A percentile compares a stretch with the other conserved stretches of the same genome.
Conservation (phyloP, 179 eudicot species). For the Monotropa hypopitys region DNA sequence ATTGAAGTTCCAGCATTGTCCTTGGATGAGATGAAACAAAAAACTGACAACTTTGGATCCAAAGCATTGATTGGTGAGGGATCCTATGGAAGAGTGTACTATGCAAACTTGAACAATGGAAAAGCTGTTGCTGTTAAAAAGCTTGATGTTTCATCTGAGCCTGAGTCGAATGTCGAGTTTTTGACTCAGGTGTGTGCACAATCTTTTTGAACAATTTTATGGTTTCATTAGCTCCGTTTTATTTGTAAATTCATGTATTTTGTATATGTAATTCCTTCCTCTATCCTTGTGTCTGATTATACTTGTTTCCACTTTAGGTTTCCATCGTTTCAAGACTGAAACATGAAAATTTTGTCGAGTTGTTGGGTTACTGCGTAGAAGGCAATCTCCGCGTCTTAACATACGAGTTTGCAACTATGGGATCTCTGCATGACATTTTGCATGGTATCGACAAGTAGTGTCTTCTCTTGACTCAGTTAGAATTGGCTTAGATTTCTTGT, state of each 20-base stretch:
- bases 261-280: background rate
- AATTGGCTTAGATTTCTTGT: background rate
- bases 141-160: constrained; percentile 32
- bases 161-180: constrained; percentile 32
- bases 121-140: constrained; percentile 38
- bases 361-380: constrained; percentile 37
- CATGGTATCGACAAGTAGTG: constrained; percentile 19
- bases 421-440: constrained; percentile 38
- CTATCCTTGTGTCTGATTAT: background rate
- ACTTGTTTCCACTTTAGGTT: constrained; percentile 16
- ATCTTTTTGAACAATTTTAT: background rate
- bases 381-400: constrained; percentile 30
- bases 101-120: constrained; percentile 23
- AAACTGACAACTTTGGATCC: constrained; percentile 38
- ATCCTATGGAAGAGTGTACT: constrained; percentile 44
- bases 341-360: constrained; percentile 35
- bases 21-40: constrained; percentile 31
- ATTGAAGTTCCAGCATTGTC: constrained; percentile 32
- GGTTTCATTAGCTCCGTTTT: too few species aligned
- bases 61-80: constrained; percentile 43
- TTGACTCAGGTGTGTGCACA: constrained; percentile 24
- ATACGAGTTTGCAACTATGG: constrained; percentile 43
- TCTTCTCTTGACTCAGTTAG: background rate
- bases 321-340: constrained; percentile 35
- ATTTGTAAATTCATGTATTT: background rate